Evolutionary conservation across 2,329 filamentous ascomycete species (phyloP), one percentile per base, ranked within the genome.

Genomic region (Amylocarpus encephaloides): DNA sequence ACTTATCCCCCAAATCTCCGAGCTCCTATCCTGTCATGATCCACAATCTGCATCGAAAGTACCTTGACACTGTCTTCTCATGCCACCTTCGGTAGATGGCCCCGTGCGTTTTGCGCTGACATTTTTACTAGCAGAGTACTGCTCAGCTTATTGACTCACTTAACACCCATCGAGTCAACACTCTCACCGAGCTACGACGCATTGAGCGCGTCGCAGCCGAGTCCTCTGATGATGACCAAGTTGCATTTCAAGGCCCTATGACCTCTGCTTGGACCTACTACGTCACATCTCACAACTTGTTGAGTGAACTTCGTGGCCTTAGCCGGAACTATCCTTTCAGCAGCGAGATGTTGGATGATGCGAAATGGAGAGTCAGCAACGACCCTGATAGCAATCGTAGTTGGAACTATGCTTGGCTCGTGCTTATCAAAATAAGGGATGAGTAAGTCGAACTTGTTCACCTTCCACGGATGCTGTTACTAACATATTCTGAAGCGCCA

Each of bases 331-430:
- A 85, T 59, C 83, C 85, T 0, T 82, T 88, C 64, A 79, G 78
- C 57, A 79, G 77, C 11, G 79, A 82, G 43, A 74, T 84, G 32
- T 64, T 88, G 1, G 74, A 78, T 44, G 83, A 86, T 61, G 85
- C 85, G 0, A 82, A 84, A 60, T 67, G 70, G 49, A 72, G 82
- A 18, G 85, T 89, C 2, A 73, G 76, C 48, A 71, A 69, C 26
- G 85, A 88, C 55, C 82, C 83, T 0, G 70, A 75, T 15, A 85
- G 81, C 56, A 82, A 81, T 59, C 75, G 81, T 19, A 88, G 83
- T 63, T 89, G 86, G 85, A 90, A 89, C 63, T 73, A 85, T 59
- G 85, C 83, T 38, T 89, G 85, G 85, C 69, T 89, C 41, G 80
- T 85, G 30, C 69, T 89, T 9, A 70, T 70, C 38, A 87, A 86